Evolutionary conservation across 495 filamentous ascomycete species (phyloP), one percentile per base, ranked within the genome.

Genomic region (Neurospora tetrasperma): DNA sequence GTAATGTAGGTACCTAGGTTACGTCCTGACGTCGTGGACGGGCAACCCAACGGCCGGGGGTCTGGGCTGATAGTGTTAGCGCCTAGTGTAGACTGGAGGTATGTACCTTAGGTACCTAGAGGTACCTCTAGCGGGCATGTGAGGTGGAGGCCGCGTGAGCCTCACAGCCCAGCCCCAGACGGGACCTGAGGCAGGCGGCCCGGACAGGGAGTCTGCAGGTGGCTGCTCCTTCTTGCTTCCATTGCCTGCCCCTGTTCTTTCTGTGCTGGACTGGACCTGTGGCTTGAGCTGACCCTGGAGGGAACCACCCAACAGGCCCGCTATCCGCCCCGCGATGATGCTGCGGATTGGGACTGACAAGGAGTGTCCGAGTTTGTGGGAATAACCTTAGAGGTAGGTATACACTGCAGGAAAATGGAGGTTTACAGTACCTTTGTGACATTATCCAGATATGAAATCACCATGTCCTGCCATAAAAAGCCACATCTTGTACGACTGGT

Each of bases 1-100:
- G 35, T 38, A 38, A 2, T 39, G 39, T 6, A 8, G 5, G 39
- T 39, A 38, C 35, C 35, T 39, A 39, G 27, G 46, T 54, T 73
- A 54, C 46, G 46, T 62, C 75, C 75, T 76, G 74, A 70, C 74
- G 74, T 76, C 74, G 74, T 74, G 71, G 31, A 38, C 23, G 23
- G 23, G 23, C 35, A 38, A 38, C 35, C 35, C 69, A 42, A 20
- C 41, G 42, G 43, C 59, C 40, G 70, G 40, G 70, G 68, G 70
- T 62, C 23, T 73, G 27, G 54, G 35, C 5, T 38, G 4, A 40
- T 31, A 31, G 27, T 27, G 41, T 40, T 20, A 11, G 62, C 68
- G 27, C 74, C 73, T 43, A 38, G 41, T 31, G 43, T 38, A 4
- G 27, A 31, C 27, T 31, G 27, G 35, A 38, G 35, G 35, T 38